Conservation (phyloP, 2,329 filamentous ascomycete genomes). For the Elsinoe perseae region DNA sequence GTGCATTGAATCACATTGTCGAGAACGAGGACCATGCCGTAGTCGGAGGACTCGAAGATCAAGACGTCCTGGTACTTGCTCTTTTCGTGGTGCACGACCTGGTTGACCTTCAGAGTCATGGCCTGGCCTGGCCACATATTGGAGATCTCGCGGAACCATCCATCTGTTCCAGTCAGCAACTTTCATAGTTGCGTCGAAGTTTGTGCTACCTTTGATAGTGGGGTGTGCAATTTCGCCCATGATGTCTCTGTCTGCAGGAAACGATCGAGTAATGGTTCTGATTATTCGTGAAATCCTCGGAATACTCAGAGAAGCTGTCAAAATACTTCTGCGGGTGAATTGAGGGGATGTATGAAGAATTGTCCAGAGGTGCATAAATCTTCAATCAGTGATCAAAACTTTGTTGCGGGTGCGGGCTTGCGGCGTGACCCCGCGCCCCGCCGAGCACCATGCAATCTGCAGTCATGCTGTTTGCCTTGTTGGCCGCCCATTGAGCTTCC, state of each 20-base stretch:
- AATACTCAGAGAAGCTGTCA: background rate
- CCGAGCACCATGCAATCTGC: background rate
- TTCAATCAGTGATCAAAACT: slow-evolving; percentile 5
- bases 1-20: slow-evolving; percentile 99
- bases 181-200: background rate
- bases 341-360: background rate
- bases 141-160: slow-evolving; percentile 99
- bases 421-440: background rate
- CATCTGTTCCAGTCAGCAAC: slow-evolving; percentile 56
- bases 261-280: no score
- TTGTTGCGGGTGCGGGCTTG: background rate
- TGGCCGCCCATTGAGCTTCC: background rate
- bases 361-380: background rate
- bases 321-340: background rate
- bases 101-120: slow-evolving; percentile 96
- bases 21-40: slow-evolving; percentile 90
- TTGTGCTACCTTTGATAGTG: slow-evolving; percentile 60
- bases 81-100: slow-evolving; percentile 98
- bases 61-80: slow-evolving; percentile 98
- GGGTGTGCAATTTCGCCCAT: slow-evolving; percentile 68
- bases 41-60: slow-evolving; percentile 96
- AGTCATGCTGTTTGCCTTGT: background rate
- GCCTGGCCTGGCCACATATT: slow-evolving; percentile 99
- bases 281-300: background rate
- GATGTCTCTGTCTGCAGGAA: slow-evolving; percentile 18